These are phyloP conservation scores for Ustilago crameri DNA, from an alignment of 1,284 basidiomycete species.

Conservation along the genomic window DNA sequence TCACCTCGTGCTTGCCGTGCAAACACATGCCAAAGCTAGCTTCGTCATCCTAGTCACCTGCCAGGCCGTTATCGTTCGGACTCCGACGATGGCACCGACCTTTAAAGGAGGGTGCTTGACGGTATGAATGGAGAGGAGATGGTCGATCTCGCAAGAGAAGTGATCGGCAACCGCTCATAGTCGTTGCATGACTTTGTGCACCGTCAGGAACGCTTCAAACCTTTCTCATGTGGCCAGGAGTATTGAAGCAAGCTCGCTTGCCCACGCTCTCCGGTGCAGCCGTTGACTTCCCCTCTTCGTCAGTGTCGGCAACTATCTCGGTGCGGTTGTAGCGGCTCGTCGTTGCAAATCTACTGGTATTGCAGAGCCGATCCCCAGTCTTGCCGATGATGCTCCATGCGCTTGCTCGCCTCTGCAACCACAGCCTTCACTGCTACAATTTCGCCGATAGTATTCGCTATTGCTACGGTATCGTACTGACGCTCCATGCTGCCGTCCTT, in stretches of 20 bases:
- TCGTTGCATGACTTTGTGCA: not conserved
- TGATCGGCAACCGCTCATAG: conserved; percentile 2
- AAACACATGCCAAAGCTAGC: not conserved
- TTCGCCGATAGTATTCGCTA: not conserved
- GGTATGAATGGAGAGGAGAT: not conserved
- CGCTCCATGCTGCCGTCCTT: no score
- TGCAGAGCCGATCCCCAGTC: not conserved
- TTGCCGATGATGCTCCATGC: conserved; percentile 17
- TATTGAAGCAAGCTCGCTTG: conserved; percentile 9
- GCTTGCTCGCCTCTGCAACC: conserved; percentile 7
- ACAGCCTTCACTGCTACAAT: not conserved
- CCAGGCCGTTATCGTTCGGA: not conserved
- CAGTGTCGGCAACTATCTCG: no score
- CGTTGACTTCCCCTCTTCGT: no score
- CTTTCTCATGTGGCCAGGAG: not conserved
- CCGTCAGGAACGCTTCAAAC: not conserved
- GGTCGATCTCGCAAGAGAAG: not conserved
- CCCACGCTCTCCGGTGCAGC: conserved; percentile 6
- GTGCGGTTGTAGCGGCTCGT: no score
- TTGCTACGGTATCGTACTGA: no score
- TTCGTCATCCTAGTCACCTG: conserved; percentile 5
- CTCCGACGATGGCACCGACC: not conserved
- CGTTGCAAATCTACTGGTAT: not conserved
- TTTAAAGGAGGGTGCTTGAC: not conserved
- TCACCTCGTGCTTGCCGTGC: conserved; percentile 1